Evolutionary conservation across 768 basidiomycete genomes (phyloP).

Genomic region (Kwoniella sp.): DNA sequence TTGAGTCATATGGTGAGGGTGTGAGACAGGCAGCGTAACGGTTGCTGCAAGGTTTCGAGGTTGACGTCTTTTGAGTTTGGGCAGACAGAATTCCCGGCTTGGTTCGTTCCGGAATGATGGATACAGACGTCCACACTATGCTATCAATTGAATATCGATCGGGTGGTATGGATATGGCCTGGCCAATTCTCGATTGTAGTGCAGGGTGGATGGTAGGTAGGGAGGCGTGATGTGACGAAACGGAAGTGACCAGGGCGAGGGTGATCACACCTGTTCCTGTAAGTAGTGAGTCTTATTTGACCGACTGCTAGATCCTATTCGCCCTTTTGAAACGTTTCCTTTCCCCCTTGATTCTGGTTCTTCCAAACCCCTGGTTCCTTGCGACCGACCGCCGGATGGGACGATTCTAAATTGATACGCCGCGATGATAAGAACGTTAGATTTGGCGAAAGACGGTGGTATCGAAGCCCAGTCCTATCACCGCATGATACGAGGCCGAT

Average conservation of each 20-base stretch:
- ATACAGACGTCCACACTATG: background rate
- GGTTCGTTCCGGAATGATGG: background rate
- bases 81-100: no score
- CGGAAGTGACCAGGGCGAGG: slow-evolving; percentile 1
- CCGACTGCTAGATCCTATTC: background rate
- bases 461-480: no score
- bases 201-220: no score
- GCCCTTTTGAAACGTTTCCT: background rate
- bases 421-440: background rate
- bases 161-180: background rate
- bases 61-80: no score
- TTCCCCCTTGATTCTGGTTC: background rate
- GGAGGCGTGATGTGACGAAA: background rate
- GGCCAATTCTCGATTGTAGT: background rate
- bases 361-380: background rate
- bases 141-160: background rate
- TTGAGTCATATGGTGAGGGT: background rate
- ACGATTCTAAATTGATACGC: background rate
- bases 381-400: background rate
- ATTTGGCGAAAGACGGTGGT: no score
- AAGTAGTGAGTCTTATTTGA: background rate
- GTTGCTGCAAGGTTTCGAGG: no score
- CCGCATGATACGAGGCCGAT: no score
- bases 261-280: slow-evolving; percentile 2
- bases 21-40: background rate